Evolutionary conservation across 176 grass and related monocot genomes (phyloP).

Genomic region (Dendrocalamus sinicus): DNA sequence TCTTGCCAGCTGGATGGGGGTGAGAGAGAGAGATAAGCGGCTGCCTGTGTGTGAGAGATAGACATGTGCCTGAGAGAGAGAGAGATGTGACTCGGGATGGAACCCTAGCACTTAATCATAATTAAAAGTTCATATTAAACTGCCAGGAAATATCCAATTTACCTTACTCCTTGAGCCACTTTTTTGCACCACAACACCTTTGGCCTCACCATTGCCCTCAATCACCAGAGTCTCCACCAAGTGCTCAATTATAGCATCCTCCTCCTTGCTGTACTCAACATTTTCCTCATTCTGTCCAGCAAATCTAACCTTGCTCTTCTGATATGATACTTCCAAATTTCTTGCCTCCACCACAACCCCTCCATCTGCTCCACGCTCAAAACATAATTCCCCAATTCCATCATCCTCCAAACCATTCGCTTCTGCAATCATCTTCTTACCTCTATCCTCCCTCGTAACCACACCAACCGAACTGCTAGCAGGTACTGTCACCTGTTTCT

Average conservation of each 20-base stretch:
- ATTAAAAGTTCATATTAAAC: neutral
- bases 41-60: no score
- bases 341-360: slow-evolving; percentile 4
- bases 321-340: slow-evolving; percentile 34
- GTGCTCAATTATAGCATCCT: slow-evolving; percentile 49
- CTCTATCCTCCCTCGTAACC: slow-evolving; percentile 26
- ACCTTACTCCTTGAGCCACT: slow-evolving; percentile 62
- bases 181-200: slow-evolving; percentile 39
- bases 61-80: no score
- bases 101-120: slow-evolving; percentile 4
- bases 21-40: no score
- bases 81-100: no score
- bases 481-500: slow-evolving; percentile 11
- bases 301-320: slow-evolving; percentile 43
- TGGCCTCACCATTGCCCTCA: slow-evolving; percentile 35
- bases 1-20: no score
- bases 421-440: slow-evolving; percentile 21
- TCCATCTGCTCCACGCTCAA: neutral
- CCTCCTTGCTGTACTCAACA: slow-evolving; percentile 15
- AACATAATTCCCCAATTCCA: neutral
- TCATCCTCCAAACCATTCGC: slow-evolving; percentile 9
- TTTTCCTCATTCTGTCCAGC: slow-evolving; percentile 26
- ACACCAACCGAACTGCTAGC: slow-evolving; percentile 28
- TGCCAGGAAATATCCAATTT: slow-evolving; percentile 35
- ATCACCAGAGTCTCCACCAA: slow-evolving; percentile 35